Evolutionary conservation across 345 rosid genomes (phyloP).

Genomic region (Eucalyptus tenuipes): DNA sequence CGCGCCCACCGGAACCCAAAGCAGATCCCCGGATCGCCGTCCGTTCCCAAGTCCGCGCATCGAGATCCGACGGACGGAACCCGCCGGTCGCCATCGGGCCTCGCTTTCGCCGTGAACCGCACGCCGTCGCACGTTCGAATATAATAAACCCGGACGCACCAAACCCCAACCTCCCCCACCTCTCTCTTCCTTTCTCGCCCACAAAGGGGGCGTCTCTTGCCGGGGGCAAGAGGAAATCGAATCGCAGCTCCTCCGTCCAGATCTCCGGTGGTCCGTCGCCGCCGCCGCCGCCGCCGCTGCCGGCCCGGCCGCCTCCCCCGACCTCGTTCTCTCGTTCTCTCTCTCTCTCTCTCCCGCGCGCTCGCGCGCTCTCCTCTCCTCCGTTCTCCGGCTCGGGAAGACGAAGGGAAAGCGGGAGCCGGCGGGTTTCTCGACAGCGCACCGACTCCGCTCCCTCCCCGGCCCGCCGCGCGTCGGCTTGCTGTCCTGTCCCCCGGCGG

Average conservation of each 20-base stretch:
- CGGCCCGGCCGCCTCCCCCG: not conserved
- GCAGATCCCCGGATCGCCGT: not conserved
- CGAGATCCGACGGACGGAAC: not conserved
- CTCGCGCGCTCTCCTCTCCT: not conserved
- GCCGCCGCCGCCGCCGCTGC: not conserved
- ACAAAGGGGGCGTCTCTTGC: not conserved
- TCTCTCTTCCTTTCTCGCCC: not conserved
- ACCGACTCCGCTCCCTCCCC: not conserved
- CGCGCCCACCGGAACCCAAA: not conserved
- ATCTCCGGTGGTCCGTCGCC: not conserved
- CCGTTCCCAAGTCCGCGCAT: not conserved
- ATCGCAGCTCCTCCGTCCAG: not conserved
- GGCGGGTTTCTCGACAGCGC: not conserved
- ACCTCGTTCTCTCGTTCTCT: not conserved
- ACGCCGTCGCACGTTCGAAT: not conserved
- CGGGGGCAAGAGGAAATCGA: not conserved
- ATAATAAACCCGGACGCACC: not conserved
- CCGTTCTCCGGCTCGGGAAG: not conserved
- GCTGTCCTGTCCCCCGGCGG: not conserved
- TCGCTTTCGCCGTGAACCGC: not conserved
- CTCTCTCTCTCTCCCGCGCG: not conserved
- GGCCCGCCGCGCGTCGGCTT: not conserved
- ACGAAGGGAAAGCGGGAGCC: not conserved
- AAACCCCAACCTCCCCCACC: not conserved
- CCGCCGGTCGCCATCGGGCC: not conserved